Evolutionary conservation across 2,329 filamentous ascomycete species (phyloP).

Genomic region (Fusarium sp.): DNA sequence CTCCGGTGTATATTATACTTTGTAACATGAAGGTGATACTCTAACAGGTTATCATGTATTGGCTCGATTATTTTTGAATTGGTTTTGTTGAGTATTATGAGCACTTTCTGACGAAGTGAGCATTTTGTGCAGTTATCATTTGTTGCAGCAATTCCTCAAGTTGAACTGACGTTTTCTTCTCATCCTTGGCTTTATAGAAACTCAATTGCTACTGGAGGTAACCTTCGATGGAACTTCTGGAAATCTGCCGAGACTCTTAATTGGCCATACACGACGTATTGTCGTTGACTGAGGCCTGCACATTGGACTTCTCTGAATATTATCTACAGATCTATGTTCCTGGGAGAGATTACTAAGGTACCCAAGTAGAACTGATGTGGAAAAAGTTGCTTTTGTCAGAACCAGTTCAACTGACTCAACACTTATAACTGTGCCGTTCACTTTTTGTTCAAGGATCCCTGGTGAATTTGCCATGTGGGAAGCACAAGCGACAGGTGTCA

Average conservation of each 20-base stretch:
- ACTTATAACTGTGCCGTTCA: too few species aligned
- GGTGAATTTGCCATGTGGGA: slow-evolving; percentile 47
- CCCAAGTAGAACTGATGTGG: background rate
- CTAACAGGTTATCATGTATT: too few species aligned
- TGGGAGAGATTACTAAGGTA: too few species aligned
- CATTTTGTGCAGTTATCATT: too few species aligned
- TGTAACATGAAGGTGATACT: too few species aligned
- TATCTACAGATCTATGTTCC: too few species aligned
- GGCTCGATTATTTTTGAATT: too few species aligned
- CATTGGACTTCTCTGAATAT: too few species aligned
- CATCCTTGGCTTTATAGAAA: background rate
- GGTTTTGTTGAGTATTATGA: too few species aligned
- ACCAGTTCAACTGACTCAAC: too few species aligned
- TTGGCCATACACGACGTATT: background rate
- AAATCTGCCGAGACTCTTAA: slow-evolving; percentile 19
- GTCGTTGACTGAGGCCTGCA: too few species aligned
- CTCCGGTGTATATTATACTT: slow-evolving; percentile 21
- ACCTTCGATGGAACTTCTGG: slow-evolving; percentile 23
- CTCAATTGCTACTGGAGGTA: background rate
- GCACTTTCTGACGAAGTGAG: too few species aligned
- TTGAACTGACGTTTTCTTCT: background rate
- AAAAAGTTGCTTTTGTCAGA: background rate
- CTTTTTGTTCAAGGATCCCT: slow-evolving; percentile 15
- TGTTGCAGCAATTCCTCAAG: background rate
- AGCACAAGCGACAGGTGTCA: slow-evolving; percentile 36